Evolutionary conservation across 192 early-diverging fungal genomes (phyloP), one percentile per base, ranked within the genome.

Genomic region (Entomortierella lignicola): DNA sequence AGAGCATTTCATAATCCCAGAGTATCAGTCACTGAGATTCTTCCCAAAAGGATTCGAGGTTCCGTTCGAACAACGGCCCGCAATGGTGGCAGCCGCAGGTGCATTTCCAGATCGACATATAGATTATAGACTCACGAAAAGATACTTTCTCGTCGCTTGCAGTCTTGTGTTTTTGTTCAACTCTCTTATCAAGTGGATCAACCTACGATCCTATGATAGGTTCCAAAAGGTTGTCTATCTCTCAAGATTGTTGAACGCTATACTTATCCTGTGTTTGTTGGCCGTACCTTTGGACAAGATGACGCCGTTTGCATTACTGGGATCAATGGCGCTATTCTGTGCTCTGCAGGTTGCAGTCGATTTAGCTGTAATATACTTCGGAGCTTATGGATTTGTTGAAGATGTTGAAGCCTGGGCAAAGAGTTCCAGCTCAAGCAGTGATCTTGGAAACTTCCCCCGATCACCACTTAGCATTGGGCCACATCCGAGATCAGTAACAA

Each of bases 121-220:
- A 0, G 72, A 74, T 15, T 74, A 66, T 23, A 23, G 61, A 17
- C 42, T 74, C 23, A 74, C 72, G 2, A 74, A 67, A 29, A 62
- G 58, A 25, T 74, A 74, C n/a, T 74, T 74, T 31, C 63, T 74
- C 4, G 64, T 74, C 26, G 57, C 52, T 57, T 55, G 72, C 72
- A 39, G 63, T 13, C 48, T 74, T 8, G 72, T 74, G 15, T 74
- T 74, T 37, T 32, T 74, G 13, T 74, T 56, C 59, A 74, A 67
- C 59, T 74, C 72, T 4, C 39, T 74, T 17, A 21, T 74, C 57
- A 74, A 74, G 29, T 74, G 72, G 72, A 74, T 74, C 52, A 74
- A 74, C 20, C 51, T 74, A 20, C 55, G 72, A n/a, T 61, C 64
- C 0, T 74, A 74, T 23, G 72, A 74, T 42, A 60, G 30, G 26